Conservation (phyloP, 176 grass and related monocot species). For the Cocos nucifera region DNA sequence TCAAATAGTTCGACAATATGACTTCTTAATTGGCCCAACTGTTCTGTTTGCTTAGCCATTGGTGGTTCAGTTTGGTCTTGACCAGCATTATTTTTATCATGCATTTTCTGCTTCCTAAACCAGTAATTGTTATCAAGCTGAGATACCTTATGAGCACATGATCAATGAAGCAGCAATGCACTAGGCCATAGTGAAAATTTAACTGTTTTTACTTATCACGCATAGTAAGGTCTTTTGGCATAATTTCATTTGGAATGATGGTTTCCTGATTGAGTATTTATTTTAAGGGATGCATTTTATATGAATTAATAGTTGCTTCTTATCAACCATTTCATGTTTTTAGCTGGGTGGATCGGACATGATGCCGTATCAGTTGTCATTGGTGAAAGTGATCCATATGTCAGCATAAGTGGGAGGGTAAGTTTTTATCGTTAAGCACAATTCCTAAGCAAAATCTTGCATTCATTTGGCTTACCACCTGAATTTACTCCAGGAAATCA, state of each 20-base stretch:
- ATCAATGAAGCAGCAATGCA: too few species aligned
- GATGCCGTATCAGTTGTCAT: conserved; percentile 94
- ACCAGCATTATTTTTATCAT: too few species aligned
- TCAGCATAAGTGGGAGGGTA: conserved; percentile 73
- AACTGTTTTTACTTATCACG: too few species aligned
- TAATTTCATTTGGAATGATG: background rate
- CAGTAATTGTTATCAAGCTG: too few species aligned
- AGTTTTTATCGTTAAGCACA: conserved; percentile 6
- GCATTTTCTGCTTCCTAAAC: too few species aligned
- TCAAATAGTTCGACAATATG: too few species aligned
- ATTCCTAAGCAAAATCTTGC: conserved; percentile 8
- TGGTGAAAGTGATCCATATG: conserved; percentile 83
- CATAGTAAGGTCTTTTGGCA: background rate
- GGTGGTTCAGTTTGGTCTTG: too few species aligned
- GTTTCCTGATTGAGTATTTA: background rate
- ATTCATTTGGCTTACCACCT: conserved; percentile 13
- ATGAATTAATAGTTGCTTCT: background rate
- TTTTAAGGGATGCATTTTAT: background rate
- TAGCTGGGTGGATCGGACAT: conserved; percentile 91
- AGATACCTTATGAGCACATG: too few species aligned
- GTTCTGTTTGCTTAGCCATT: too few species aligned
- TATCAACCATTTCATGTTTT: conserved; percentile 20
- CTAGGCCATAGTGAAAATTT: too few species aligned
- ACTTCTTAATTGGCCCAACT: too few species aligned
- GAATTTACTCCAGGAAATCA: conserved; percentile 61